These are phyloP conservation scores for Colletotrichum cereale DNA, from an alignment of 2,329 filamentous ascomycete genomes.

Conservation along the genomic window DNA sequence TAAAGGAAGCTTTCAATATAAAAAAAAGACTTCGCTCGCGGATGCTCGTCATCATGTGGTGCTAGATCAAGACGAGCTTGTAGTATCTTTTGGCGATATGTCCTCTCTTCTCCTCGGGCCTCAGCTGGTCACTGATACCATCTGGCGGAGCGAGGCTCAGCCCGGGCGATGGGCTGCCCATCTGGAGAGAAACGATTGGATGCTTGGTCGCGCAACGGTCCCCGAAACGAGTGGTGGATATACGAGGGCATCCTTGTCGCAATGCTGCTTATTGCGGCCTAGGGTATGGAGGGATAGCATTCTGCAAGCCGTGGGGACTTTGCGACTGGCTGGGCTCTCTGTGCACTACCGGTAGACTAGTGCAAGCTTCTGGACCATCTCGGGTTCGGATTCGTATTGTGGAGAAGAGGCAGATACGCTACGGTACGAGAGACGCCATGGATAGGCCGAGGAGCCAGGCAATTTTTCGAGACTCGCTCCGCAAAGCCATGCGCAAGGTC, in stretches of 20 bases:
- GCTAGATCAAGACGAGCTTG: too few species aligned
- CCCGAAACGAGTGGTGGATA: slow-evolving; percentile 4
- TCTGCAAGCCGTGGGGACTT: not conserved
- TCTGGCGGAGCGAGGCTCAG: too few species aligned
- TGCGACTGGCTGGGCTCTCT: not conserved
- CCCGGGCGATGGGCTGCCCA: not conserved
- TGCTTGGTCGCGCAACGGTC: not conserved
- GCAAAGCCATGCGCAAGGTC: not conserved
- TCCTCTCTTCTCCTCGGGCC: too few species aligned
- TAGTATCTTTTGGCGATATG: too few species aligned
- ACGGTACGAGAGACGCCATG: not conserved
- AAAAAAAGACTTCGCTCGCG: too few species aligned
- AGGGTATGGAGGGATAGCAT: too few species aligned
- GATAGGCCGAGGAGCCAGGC: not conserved
- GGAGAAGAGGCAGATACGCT: not conserved
- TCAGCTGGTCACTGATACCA: too few species aligned
- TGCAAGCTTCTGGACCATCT: not conserved
- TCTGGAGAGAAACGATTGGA: not conserved
- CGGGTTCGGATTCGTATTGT: slow-evolving; percentile 33
- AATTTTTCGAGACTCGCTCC: not conserved
- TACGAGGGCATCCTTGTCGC: not conserved
- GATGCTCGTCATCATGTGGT: too few species aligned
- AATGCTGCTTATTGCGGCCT: not conserved
- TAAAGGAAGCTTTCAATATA: too few species aligned
- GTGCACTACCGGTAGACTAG: not conserved